Evolutionary conservation across 768 basidiomycete genomes (phyloP).

Genomic region (Termitomyces heimii): DNA sequence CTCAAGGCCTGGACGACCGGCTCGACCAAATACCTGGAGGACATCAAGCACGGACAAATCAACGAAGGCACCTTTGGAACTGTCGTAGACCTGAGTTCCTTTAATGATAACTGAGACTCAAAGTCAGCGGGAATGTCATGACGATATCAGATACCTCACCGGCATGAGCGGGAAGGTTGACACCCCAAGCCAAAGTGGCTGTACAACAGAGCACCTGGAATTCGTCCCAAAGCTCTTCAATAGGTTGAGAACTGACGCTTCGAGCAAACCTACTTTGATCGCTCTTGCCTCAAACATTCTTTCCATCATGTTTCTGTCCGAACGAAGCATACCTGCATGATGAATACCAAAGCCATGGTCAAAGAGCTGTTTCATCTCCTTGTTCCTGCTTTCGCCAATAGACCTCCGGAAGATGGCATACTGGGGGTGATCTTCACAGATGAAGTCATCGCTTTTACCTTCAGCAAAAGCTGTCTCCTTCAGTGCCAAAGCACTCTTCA

Average conservation of each 20-base stretch:
- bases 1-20: slow-evolving; percentile 84
- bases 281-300: slow-evolving; percentile 84
- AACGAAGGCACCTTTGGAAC: slow-evolving; percentile 81
- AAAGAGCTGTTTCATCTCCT: slow-evolving; percentile 95
- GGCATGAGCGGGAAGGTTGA: slow-evolving; percentile 97
- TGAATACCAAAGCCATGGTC: slow-evolving; percentile 94
- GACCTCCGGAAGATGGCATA: slow-evolving; percentile 72
- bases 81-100: slow-evolving; percentile 95
- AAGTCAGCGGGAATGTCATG: slow-evolving; percentile 7
- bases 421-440: slow-evolving; percentile 74
- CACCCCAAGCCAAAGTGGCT: slow-evolving; percentile 98
- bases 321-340: slow-evolving; percentile 96
- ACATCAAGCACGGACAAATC: slow-evolving; percentile 95
- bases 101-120: slow-evolving; percentile 76
- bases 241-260: not conserved
- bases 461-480: slow-evolving; percentile 72
- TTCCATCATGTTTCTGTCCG: slow-evolving; percentile 94
- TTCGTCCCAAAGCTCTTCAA: not conserved
- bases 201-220: slow-evolving; percentile 95
- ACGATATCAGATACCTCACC: slow-evolving; percentile 35
- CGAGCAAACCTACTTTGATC: slow-evolving; percentile 63
- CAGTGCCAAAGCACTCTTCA: slow-evolving; percentile 80
- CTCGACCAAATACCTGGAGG: slow-evolving; percentile 95
- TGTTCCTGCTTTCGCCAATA: slow-evolving; percentile 80
- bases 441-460: slow-evolving; percentile 72